Percentiles rank a stretch among this genome's conserved stretches.
Evolutionary conservation across 768 basidiomycete species (phyloP).

Genomic region (Kwoniella sp.): DNA sequence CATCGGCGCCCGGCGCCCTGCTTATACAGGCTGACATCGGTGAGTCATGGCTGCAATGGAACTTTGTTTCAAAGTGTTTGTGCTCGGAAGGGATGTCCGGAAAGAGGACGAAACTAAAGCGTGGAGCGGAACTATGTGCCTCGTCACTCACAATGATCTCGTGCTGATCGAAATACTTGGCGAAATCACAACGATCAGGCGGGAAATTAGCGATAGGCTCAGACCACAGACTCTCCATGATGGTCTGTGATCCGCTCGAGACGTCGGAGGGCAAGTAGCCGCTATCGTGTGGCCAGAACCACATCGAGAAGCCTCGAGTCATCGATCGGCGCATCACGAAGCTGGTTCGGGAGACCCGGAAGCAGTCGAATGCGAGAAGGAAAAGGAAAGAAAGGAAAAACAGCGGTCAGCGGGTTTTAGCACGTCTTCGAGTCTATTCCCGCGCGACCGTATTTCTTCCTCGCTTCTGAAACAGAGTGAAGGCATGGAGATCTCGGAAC

Average conservation of each 20-base stretch:
- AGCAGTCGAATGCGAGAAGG: too few relatives aligned
- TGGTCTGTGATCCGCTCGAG: background rate
- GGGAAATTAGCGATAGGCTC: slow-evolving; percentile 19
- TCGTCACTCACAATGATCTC: slow-evolving; percentile 20
- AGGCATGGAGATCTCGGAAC: background rate
- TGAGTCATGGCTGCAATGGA: too few relatives aligned
- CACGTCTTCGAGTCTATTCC: too few relatives aligned
- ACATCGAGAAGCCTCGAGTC: slow-evolving; percentile 14
- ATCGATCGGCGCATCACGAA: slow-evolving; percentile 23
- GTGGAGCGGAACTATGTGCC: background rate
- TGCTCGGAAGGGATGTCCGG: too few relatives aligned
- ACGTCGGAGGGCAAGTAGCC: slow-evolving; percentile 4
- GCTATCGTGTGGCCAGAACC: slow-evolving; percentile 17
- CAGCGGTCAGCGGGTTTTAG: background rate
- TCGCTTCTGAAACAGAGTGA: too few relatives aligned
- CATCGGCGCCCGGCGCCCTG: too few relatives aligned
- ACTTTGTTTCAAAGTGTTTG: too few relatives aligned
- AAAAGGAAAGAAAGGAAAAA: background rate
- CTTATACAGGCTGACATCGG: too few relatives aligned
- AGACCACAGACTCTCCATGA: slow-evolving; percentile 9
- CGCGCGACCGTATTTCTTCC: too few relatives aligned
- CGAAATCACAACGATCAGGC: slow-evolving; percentile 10
- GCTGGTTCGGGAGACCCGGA: background rate
- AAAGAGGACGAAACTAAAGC: too few relatives aligned
- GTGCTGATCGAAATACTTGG: slow-evolving; percentile 17